Conservation (phyloP, 257 asterid genomes). For the Cynanchum wilfordii region DNA sequence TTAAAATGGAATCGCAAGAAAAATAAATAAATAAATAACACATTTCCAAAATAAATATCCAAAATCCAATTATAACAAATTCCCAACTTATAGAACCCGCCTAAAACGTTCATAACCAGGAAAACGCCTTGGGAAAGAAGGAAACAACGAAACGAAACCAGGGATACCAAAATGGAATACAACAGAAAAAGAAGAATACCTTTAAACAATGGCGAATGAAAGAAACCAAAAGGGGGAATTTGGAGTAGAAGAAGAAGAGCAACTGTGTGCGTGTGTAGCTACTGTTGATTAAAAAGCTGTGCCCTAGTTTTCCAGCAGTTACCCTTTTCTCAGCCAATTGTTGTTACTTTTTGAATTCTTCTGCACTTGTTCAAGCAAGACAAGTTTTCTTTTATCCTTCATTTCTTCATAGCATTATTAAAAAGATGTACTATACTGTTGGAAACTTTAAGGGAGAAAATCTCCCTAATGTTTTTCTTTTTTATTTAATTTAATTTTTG, state of each 20-base stretch:
- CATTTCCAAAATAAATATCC: neutral
- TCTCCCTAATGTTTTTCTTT: too few relatives aligned
- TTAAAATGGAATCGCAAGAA: too few relatives aligned
- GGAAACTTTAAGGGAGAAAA: too few relatives aligned
- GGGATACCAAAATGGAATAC: neutral
- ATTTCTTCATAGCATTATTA: too few relatives aligned
- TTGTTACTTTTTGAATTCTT: neutral
- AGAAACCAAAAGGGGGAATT: neutral
- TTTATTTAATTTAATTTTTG: too few relatives aligned
- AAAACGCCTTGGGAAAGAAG: neutral
- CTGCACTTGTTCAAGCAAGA: neutral
- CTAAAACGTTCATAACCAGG: neutral
- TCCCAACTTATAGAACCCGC: neutral
- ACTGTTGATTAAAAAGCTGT: constrained; percentile 4
- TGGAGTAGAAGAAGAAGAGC: neutral
- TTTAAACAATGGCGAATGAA: neutral
- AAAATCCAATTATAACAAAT: neutral
- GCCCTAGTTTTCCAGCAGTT: constrained; percentile 7
- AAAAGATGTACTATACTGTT: too few relatives aligned
- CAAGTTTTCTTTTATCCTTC: neutral
- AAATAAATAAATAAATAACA: neutral
- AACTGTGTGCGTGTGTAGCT: neutral
- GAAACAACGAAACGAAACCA: neutral
- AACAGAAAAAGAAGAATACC: neutral
- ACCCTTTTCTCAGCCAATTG: neutral